phyloP scores from a whole-genome alignment of 2,329 filamentous ascomycete species.

The Neocatenulostroma microsporum region DNA sequence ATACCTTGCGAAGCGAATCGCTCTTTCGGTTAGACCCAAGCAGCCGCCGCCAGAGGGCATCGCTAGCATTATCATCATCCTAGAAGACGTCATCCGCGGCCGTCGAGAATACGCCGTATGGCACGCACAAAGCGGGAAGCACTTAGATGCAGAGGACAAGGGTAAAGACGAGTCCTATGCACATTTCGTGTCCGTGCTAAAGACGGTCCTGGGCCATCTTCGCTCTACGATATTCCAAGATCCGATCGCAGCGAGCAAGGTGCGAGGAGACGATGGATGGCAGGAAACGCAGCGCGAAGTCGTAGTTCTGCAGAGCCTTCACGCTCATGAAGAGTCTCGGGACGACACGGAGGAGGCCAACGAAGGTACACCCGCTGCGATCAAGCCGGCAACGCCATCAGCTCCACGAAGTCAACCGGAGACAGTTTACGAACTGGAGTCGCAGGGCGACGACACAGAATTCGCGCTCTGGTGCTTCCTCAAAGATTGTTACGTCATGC shows the following conservation, averaged over 20 bases:
- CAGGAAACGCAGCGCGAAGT: neutral
- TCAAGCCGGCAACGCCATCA: neutral
- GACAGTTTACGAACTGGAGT: constrained; percentile 5
- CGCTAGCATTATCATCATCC: too few relatives aligned
- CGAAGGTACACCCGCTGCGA: too few relatives aligned
- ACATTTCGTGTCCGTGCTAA: neutral
- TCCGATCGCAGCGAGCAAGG: neutral
- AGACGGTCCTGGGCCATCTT: neutral
- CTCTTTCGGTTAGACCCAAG: too few relatives aligned
- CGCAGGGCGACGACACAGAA: neutral
- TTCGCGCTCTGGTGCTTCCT: constrained; percentile 8
- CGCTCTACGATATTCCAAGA: neutral
- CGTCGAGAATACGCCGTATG: too few relatives aligned
- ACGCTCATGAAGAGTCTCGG: neutral
- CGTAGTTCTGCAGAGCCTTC: neutral
- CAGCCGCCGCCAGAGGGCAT: too few relatives aligned
- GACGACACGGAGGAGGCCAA: too few relatives aligned
- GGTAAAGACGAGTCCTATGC: neutral
- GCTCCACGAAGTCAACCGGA: neutral
- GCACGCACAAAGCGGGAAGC: too few relatives aligned
- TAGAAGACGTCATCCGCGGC: too few relatives aligned
- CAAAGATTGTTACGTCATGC: constrained; percentile 4
- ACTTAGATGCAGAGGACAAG: neutral
- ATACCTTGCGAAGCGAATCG: neutral
- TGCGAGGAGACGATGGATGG: neutral